Conservation (phyloP, 768 basidiomycete genomes). For the Mycena epipterygia region DNA sequence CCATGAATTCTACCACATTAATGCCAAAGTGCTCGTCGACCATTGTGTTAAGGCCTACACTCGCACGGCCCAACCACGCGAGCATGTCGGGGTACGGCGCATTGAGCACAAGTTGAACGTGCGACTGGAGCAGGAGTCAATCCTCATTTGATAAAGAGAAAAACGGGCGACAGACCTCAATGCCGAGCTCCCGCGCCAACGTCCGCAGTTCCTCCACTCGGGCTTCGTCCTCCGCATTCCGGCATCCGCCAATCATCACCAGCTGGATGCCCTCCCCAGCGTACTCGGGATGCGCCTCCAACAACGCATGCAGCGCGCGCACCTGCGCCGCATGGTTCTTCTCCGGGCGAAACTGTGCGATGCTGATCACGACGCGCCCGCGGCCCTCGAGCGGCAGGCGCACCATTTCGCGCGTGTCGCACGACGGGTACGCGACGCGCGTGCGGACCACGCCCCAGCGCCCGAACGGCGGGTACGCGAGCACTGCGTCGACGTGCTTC, state of each 20-base stretch:
- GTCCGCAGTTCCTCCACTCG: constrained; percentile 73
- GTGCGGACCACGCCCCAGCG: constrained; percentile 62
- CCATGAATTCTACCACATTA: constrained; percentile 98
- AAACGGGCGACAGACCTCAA: constrained; percentile 64
- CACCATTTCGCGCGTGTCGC: constrained; percentile 84
- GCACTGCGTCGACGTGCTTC: constrained; percentile 82
- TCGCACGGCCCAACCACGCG: constrained; percentile 77
- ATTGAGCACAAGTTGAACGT: constrained; percentile 87
- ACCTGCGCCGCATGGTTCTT: constrained; percentile 93
- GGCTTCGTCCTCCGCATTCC: constrained; percentile 81
- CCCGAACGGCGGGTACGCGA: constrained; percentile 61
- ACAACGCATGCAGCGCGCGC: constrained; percentile 71
- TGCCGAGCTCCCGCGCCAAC: constrained; percentile 71
- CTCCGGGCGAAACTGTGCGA: constrained; percentile 97
- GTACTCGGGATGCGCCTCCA: constrained; percentile 73
- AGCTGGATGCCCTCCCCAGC: constrained; percentile 61
- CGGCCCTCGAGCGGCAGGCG: constrained; percentile 66
- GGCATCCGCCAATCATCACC: constrained; percentile 86
- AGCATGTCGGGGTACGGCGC: constrained; percentile 82
- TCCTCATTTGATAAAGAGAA: no score
- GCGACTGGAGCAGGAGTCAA: constrained; percentile 26
- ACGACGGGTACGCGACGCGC: constrained; percentile 90
- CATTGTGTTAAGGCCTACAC: constrained; percentile 95
- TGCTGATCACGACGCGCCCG: constrained; percentile 80
- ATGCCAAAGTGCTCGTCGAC: constrained; percentile 99